Conservation (phyloP, 192 early-diverging fungal species). For the Gigaspora rosea region DNA sequence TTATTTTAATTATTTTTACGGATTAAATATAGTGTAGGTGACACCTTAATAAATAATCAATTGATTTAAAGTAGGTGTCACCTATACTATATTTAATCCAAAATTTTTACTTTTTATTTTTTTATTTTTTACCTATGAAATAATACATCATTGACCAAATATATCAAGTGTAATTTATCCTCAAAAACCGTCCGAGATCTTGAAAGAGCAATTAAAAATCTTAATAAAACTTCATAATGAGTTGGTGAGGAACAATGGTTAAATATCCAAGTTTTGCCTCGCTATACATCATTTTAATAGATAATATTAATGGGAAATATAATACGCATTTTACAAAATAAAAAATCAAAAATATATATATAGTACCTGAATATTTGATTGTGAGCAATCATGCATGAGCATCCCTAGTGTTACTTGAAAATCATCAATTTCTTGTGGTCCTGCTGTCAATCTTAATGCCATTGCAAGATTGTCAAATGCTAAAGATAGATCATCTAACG, state of each 20-base stretch:
- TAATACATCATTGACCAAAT: conserved; percentile 55
- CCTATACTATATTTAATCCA: too few relatives aligned
- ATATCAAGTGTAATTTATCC: conserved; percentile 53
- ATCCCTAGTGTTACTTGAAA: conserved; percentile 38
- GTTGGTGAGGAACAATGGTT: conserved; percentile 44
- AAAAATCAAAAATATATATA: neutral
- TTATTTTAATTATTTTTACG: neutral
- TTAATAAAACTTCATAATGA: conserved; percentile 40
- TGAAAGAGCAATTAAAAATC: conserved; percentile 46
- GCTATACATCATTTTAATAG: conserved; percentile 34
- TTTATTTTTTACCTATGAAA: conserved; percentile 46
- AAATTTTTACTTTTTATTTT: neutral
- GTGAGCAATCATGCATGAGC: conserved; percentile 57
- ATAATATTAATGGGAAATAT: neutral
- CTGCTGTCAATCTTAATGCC: conserved; percentile 26
- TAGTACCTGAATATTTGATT: conserved; percentile 53
- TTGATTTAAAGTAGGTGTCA: too few relatives aligned
- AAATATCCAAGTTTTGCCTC: conserved; percentile 54
- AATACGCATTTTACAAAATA: neutral
- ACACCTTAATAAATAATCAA: too few relatives aligned
- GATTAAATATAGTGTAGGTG: neutral
- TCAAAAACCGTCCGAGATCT: conserved; percentile 43
- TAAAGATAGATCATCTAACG: conserved; percentile 23
- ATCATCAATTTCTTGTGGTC: conserved; percentile 25
- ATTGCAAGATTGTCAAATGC: conserved; percentile 27